Percentiles rank a stretch among this genome's conserved stretches.
Evolutionary conservation across 2,329 filamentous ascomycete genomes (phyloP).

Genomic region (Phoma sp.): DNA sequence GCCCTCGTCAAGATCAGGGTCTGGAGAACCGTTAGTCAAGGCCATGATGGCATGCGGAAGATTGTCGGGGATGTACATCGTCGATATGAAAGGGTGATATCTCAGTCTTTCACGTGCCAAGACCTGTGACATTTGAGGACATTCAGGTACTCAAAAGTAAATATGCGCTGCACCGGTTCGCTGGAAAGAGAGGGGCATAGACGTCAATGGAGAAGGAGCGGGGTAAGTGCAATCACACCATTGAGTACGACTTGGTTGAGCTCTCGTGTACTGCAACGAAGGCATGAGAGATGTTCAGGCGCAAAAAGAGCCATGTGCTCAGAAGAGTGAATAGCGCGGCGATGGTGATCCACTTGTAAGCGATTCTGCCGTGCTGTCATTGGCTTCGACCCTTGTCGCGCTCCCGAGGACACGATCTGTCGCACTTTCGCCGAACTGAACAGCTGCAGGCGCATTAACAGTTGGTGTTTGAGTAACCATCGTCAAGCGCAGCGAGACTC

Average conservation of each 20-base stretch:
- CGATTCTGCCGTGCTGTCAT: conserved; percentile 22
- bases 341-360: conserved; percentile 20
- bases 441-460: conserved; percentile 1
- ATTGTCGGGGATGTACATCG: conserved; percentile 17
- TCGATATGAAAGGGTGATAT: conserved; percentile 13
- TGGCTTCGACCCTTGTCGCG: conserved; percentile 17
- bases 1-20: conserved; percentile 37
- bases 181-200: conserved; percentile 10
- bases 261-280: conserved; percentile 1
- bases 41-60: conserved; percentile 30
- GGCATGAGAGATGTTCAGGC: conserved; percentile 13
- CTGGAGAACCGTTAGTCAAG: conserved; percentile 33
- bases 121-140: conserved; percentile 17
- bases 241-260: conserved; percentile 9
- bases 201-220: conserved; percentile 1
- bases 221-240: conserved; percentile 12
- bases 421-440: conserved; percentile 8
- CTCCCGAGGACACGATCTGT: conserved; percentile 5
- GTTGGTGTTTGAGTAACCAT: neutral
- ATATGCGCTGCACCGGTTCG: conserved; percentile 15
- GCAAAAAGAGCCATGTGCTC: conserved; percentile 17
- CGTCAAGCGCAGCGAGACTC: neutral
- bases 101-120: conserved; percentile 20
- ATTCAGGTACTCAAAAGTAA: conserved; percentile 17
- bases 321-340: conserved; percentile 23